Percentiles rank a stretch among this genome's conserved stretches.
phyloP scores from a whole-genome alignment of 2,329 filamentous ascomycete species.

The Arthrobotrys entomopaga region DNA sequence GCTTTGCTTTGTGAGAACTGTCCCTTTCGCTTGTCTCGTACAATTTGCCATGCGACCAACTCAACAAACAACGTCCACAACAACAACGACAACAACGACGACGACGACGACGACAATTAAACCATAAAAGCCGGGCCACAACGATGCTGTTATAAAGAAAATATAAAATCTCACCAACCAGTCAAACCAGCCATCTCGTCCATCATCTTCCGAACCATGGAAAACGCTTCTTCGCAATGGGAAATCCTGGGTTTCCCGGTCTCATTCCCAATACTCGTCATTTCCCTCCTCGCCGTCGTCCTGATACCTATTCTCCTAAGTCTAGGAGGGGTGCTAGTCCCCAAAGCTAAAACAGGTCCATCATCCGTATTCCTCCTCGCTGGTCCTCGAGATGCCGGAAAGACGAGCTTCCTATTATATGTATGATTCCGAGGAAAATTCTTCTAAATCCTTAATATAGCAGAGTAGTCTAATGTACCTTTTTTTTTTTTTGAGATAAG shows the following conservation, averaged over 20 bases:
- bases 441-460: neutral
- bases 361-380: slow-evolving; percentile 39
- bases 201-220: slow-evolving; percentile 14
- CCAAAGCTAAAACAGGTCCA: slow-evolving; percentile 26
- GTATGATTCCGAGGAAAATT: slow-evolving; percentile 13
- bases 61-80: slow-evolving; percentile 1
- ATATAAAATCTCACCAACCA: neutral
- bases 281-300: slow-evolving; percentile 40
- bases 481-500: slow-evolving; percentile 9
- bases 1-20: slow-evolving; percentile 13
- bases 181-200: neutral
- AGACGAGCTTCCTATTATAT: slow-evolving; percentile 44
- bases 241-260: slow-evolving; percentile 45
- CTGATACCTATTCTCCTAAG: slow-evolving; percentile 45
- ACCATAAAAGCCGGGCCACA: slow-evolving; percentile 11
- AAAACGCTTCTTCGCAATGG: slow-evolving; percentile 18
- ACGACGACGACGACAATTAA: neutral
- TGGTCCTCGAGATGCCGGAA: slow-evolving; percentile 50
- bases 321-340: slow-evolving; percentile 4
- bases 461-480: neutral
- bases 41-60: neutral
- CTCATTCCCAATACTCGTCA: slow-evolving; percentile 43
- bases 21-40: slow-evolving; percentile 16
- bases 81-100: neutral
- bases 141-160: slow-evolving; percentile 23